Conservation (phyloP, 2,329 filamentous ascomycete genomes). For the Calonectria honghensis region DNA sequence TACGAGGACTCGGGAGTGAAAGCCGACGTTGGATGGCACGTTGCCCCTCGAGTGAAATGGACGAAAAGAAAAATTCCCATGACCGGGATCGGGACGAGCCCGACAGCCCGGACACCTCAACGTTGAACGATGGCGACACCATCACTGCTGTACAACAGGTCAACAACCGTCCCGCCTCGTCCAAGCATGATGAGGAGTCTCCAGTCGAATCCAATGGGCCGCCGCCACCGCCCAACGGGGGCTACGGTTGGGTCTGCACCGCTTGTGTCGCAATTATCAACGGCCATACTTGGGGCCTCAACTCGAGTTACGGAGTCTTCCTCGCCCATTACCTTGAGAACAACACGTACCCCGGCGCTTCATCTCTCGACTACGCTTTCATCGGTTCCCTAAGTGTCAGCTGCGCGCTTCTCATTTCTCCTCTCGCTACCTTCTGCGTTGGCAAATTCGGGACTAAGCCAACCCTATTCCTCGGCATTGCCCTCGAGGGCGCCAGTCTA, state of each 20-base stretch:
- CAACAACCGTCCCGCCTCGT: conserved; percentile 29
- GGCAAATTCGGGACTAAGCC: conserved; percentile 77
- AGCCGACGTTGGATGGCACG: not conserved
- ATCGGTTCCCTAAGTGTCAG: conserved; percentile 71
- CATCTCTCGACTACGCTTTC: conserved; percentile 82
- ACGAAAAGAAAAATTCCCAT: conserved; percentile 46
- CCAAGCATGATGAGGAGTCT: conserved; percentile 41
- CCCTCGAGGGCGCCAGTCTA: conserved; percentile 78
- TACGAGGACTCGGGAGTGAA: not conserved
- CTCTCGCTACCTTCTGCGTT: conserved; percentile 78
- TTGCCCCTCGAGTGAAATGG: conserved; percentile 38
- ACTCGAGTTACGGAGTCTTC: conserved; percentile 71
- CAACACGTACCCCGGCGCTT: conserved; percentile 77
- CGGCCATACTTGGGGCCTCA: conserved; percentile 85
- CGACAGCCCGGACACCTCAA: conserved; percentile 47
- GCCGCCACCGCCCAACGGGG: conserved; percentile 72
- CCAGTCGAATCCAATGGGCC: conserved; percentile 45
- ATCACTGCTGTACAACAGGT: conserved; percentile 44
- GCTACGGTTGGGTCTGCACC: conserved; percentile 71
- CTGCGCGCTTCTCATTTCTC: conserved; percentile 79
- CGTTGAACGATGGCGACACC: conserved; percentile 49
- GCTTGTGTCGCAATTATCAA: conserved; percentile 71
- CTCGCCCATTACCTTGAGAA: conserved; percentile 74
- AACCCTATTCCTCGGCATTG: conserved; percentile 78
- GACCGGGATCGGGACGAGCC: conserved; percentile 39